Conservation (phyloP, 768 basidiomycete genomes). For the Suillus alpinus region DNA sequence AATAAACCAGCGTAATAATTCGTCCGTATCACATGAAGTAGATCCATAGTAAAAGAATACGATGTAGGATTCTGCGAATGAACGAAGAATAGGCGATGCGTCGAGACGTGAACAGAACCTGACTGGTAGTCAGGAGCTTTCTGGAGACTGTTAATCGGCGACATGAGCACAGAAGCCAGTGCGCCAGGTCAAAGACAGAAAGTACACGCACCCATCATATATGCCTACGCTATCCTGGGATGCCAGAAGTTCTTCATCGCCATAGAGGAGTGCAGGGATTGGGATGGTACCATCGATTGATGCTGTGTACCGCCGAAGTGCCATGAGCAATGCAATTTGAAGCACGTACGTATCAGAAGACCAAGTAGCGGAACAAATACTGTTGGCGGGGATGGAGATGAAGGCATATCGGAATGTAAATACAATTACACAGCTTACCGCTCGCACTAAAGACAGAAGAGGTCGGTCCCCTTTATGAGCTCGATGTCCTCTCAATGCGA, state of each 20-base stretch:
- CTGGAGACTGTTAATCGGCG: slow-evolving; percentile 55
- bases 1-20: slow-evolving; percentile 90
- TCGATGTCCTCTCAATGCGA: neutral
- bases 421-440: neutral
- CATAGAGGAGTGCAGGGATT: slow-evolving; percentile 69
- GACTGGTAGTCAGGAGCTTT: slow-evolving; percentile 79
- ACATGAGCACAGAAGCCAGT: slow-evolving; percentile 15
- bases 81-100: slow-evolving; percentile 84
- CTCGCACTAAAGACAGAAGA: neutral
- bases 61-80: slow-evolving; percentile 46
- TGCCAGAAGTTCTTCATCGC: slow-evolving; percentile 73
- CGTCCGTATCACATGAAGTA: slow-evolving; percentile 67
- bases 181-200: slow-evolving; percentile 3
- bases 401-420: neutral
- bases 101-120: slow-evolving; percentile 71
- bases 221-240: slow-evolving; percentile 83
- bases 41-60: slow-evolving; percentile 66
- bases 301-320: slow-evolving; percentile 52
- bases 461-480: neutral
- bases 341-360: neutral
- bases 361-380: neutral
- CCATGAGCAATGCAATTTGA: slow-evolving; percentile 34
- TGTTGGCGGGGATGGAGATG: neutral
- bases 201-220: slow-evolving; percentile 76
- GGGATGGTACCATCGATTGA: slow-evolving; percentile 76